Percentiles rank a stretch among this genome's conserved stretches.
phyloP scores from a whole-genome alignment of 2,329 filamentous ascomycete genomes.

The Plectosphaerella cucumerina region DNA sequence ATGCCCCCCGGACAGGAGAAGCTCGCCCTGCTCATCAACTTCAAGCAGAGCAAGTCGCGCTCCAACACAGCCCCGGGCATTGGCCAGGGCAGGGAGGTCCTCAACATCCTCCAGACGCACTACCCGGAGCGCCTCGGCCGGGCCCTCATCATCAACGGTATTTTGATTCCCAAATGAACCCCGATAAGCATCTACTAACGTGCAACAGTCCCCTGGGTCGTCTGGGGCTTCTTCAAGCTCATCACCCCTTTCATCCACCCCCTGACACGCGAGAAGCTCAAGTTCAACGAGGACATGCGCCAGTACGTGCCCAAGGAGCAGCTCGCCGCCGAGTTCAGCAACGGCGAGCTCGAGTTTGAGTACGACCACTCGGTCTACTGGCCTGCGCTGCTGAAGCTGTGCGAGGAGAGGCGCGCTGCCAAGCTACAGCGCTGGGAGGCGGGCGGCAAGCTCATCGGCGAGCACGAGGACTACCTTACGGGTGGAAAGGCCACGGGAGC shows the following conservation, averaged over 20 bases:
- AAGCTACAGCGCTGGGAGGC: constrained; percentile 70
- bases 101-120: constrained; percentile 89
- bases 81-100: constrained; percentile 73
- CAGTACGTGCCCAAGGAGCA: constrained; percentile 78
- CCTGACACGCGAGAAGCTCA: constrained; percentile 87
- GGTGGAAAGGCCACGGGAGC: constrained; percentile 37
- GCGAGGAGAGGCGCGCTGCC: constrained; percentile 59
- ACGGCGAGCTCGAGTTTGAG: constrained; percentile 80
- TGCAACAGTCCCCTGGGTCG: constrained; percentile 77
- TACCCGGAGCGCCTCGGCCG: constrained; percentile 90
- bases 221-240: constrained; percentile 92
- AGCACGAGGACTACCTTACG: constrained; percentile 82
- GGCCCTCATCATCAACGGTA: constrained; percentile 85
- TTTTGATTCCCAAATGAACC: constrained; percentile 20
- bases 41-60: constrained; percentile 72
- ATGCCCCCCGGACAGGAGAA: constrained; percentile 86
- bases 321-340: constrained; percentile 70
- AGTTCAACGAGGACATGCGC: constrained; percentile 91
- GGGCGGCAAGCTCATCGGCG: constrained; percentile 77
- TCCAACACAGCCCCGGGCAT: constrained; percentile 71
- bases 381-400: constrained; percentile 75
- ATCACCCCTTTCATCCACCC: constrained; percentile 97
- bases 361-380: constrained; percentile 90
- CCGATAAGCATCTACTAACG: constrained; percentile 7
- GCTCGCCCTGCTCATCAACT: constrained; percentile 84